A percentile compares a stretch with the other conserved stretches of the same genome.
Conservation (phyloP, 2,329 filamentous ascomycete genomes). For the Trichoderma asperellum region DNA sequence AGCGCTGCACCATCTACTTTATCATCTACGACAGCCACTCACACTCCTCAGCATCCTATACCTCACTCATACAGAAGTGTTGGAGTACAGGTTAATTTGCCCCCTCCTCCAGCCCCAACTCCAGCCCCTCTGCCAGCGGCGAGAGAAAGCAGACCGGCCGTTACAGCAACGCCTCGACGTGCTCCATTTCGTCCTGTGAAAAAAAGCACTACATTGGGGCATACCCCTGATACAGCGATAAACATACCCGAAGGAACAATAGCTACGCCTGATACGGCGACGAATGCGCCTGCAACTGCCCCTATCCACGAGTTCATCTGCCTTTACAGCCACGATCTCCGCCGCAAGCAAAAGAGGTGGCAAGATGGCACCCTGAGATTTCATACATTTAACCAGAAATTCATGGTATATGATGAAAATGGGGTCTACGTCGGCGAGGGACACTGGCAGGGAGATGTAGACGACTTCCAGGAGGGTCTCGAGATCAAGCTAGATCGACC, state of each 20-base stretch:
- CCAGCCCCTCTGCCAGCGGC: not conserved
- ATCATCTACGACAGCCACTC: not conserved
- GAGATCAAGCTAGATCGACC: conserved; percentile 79
- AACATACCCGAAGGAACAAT: not conserved
- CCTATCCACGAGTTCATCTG: conserved; percentile 81
- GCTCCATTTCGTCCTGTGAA: not conserved
- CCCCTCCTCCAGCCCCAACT: not conserved
- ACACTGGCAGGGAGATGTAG: conserved; percentile 67
- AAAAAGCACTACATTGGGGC: not conserved
- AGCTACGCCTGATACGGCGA: not conserved
- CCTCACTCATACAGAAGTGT: not conserved
- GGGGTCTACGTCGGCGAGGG: conserved; percentile 83
- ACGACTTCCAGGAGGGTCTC: conserved; percentile 75
- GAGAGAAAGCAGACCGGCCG: not conserved
- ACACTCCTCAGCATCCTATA: not conserved
- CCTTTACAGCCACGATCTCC: conserved; percentile 83
- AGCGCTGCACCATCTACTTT: no score
- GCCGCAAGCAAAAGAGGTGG: conserved; percentile 89
- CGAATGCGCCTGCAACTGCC: conserved; percentile 54
- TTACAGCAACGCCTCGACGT: not conserved
- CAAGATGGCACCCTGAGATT: conserved; percentile 88
- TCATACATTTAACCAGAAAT: conserved; percentile 86
- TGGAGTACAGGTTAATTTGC: not conserved
- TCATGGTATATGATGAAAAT: conserved; percentile 86
- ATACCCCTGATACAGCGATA: not conserved